Conservation (phyloP, 2,329 filamentous ascomycete genomes). For the Epicoccum sorghinum region DNA sequence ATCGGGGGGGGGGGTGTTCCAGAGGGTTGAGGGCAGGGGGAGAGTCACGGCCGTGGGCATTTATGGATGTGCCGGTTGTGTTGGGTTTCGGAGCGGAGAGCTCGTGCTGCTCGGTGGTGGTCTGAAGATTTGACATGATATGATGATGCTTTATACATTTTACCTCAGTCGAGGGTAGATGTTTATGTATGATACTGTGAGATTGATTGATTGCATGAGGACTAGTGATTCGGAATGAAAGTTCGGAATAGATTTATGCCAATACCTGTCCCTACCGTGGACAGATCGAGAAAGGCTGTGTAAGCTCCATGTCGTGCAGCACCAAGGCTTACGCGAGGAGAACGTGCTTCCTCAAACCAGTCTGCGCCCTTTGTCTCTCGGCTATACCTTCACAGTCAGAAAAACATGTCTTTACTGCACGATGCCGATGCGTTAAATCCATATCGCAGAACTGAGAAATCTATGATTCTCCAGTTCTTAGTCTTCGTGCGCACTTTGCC, state of each 20-base stretch:
- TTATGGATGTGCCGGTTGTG: background rate
- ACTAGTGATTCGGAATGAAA: background rate
- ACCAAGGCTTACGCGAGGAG: too few relatives aligned
- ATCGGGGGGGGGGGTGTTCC: background rate
- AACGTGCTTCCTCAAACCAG: too few relatives aligned
- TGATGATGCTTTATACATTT: background rate
- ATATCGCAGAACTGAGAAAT: too few relatives aligned
- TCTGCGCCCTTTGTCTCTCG: too few relatives aligned
- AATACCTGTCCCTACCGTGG: too few relatives aligned
- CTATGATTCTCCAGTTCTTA: too few relatives aligned
- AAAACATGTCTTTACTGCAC: too few relatives aligned
- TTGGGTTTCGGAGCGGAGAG: background rate
- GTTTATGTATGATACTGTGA: background rate
- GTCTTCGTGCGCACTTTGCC: too few relatives aligned
- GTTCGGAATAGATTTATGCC: background rate
- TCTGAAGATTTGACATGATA: background rate
- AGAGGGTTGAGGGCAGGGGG: background rate
- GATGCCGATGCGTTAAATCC: too few relatives aligned
- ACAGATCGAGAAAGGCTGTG: too few relatives aligned
- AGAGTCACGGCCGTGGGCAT: background rate
- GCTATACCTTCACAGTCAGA: too few relatives aligned
- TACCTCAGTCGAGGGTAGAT: background rate
- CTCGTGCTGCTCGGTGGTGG: background rate
- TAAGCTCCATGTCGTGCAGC: too few relatives aligned
- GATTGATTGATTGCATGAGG: background rate